These are phyloP conservation scores for Brettanomyces naardenensis DNA, from an alignment of 805 yeast genomes.

Conservation along the genomic window DNA sequence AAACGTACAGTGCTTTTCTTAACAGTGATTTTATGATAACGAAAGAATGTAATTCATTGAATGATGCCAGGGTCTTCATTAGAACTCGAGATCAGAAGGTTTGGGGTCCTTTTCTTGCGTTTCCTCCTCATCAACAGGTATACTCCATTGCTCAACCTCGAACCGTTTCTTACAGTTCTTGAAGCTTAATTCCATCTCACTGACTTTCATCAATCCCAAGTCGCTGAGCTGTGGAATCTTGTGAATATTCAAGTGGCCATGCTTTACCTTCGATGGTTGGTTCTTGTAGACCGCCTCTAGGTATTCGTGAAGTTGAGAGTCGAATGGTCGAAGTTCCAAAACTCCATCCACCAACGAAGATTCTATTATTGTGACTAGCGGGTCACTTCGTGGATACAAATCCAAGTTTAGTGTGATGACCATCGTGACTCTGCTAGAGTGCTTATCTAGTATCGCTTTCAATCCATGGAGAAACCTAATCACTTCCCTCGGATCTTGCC, in stretches of 20 bases:
- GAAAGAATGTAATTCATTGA: no score
- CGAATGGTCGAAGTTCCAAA: constrained; percentile 73
- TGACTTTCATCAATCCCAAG: constrained; percentile 71
- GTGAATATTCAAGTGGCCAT: constrained; percentile 73
- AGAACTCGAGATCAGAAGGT: no score
- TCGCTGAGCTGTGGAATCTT: constrained; percentile 69
- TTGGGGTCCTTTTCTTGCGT: constrained; percentile 31
- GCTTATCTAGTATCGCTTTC: constrained; percentile 41
- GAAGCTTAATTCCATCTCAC: constrained; percentile 75
- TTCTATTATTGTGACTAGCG: constrained; percentile 47
- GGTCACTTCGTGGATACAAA: constrained; percentile 48
- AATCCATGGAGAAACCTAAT: constrained; percentile 57
- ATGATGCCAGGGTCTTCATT: no score
- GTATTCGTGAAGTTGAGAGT: constrained; percentile 58
- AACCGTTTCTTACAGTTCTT: constrained; percentile 75
- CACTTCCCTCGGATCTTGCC: constrained; percentile 32
- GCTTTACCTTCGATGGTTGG: constrained; percentile 71
- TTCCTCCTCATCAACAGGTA: constrained; percentile 81
- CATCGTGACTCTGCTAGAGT: constrained; percentile 31
- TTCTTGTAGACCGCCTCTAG: constrained; percentile 63
- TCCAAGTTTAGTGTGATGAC: constrained; percentile 58
- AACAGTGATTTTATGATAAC: no score
- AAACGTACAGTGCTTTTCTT: no score
- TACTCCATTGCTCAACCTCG: constrained; percentile 93
- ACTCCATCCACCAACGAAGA: constrained; percentile 51